Base-by-base conservation (phyloP, 2,329 filamentous ascomycete genomes). In the Metarhizium album region DNA sequence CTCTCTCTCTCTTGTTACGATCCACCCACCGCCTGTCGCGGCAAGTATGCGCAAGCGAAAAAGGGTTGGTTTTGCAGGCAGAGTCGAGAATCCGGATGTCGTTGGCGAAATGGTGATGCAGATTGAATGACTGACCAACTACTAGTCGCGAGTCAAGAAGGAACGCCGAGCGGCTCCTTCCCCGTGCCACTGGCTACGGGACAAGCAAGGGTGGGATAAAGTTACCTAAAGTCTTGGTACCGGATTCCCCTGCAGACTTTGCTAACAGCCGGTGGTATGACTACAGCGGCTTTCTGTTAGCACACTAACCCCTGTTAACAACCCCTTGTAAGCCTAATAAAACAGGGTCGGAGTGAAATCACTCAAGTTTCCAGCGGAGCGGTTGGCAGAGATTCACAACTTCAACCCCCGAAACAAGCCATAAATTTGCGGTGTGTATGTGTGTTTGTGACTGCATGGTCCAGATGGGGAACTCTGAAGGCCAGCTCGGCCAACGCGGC, bases 1-100 rank as follows among this genome's bases (percentile, higher is more conserved):
- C n/a, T n/a, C n/a, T n/a, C n/a, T n/a, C 37, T 31, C 31, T 23
- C 23, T 45, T 24, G 22, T 18, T 40, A 24, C 8, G 40, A 13
- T 46, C 48, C 42, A 46, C 48, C 48, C 18, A 42, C 40, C 33
- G 42, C 27, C n/a, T n/a, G n/a, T n/a, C 13, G 42, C 47, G 43
- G 22, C 20, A 46, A 42, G 42, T 40, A 46, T 42, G 49, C 24
- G 31, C 35, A 42, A 27, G 31, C 20, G 27, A 35, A n/a, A 35
- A 45, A 35, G 14, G 8, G 43, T 5, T 5, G 3, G 5, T 43
- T 16, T 43, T 24, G 40, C 40, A 43, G 40, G 9, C 20, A 33
- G 33, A 45, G 33, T 33, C 8, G 43, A 33, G n/a, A n/a, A n/a
- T n/a, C n/a, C n/a, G n/a, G n/a, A n/a, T n/a, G 20, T 45, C 18